phyloP scores from a whole-genome alignment of 108 stramenopile species.

The Hondaea fermentalgiana region DNA sequence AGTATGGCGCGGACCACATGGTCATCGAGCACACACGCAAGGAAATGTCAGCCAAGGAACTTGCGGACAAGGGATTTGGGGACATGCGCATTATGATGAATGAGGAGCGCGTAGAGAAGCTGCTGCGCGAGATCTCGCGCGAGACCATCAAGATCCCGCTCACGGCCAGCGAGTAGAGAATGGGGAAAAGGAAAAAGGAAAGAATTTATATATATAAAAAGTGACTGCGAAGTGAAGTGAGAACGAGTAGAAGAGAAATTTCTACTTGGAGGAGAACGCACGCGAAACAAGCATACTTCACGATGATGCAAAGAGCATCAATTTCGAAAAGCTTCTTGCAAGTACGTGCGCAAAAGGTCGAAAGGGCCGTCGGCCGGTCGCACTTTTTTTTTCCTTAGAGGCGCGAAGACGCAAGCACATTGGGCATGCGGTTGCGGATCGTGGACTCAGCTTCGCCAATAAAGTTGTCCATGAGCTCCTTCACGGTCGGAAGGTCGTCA shows the following conservation, averaged over 20 bases:
- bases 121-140: not conserved
- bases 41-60: not conserved
- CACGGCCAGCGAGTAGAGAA: not conserved
- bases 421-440: not conserved
- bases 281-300: too few relatives aligned
- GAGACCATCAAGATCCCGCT: not conserved
- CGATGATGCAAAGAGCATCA: too few relatives aligned
- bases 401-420: not conserved
- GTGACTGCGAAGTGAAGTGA: too few relatives aligned
- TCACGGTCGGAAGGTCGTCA: constrained; percentile 27
- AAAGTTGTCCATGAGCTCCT: constrained; percentile 34
- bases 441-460: constrained; percentile 37
- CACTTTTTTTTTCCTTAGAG: not conserved
- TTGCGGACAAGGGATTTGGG: not conserved
- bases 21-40: not conserved
- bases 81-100: not conserved
- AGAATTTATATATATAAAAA: too few relatives aligned
- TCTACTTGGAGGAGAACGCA: too few relatives aligned
- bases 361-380: too few relatives aligned
- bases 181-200: not conserved
- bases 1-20: not conserved
- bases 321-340: too few relatives aligned
- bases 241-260: too few relatives aligned
- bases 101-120: not conserved
- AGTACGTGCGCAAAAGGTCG: too few relatives aligned